Conservation (phyloP, 2,329 filamentous ascomycete species). For the Neonectria sp. region DNA sequence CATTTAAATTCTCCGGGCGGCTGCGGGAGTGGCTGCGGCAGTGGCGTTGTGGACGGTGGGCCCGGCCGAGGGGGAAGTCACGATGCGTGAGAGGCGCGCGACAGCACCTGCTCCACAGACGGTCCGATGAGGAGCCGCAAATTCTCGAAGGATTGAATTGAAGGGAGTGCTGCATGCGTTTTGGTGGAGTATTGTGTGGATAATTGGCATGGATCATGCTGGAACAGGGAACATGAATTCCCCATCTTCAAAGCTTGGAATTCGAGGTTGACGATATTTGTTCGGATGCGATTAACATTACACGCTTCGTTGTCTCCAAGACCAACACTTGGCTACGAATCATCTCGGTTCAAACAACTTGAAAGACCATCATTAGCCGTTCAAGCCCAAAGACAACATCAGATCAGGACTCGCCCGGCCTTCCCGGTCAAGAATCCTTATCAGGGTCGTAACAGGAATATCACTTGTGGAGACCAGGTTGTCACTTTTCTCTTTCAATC, state of each 20-base stretch:
- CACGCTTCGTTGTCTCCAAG: not conserved
- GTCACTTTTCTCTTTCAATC: slow-evolving; percentile 1
- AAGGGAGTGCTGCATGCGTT: not conserved
- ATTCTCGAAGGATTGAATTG: not conserved
- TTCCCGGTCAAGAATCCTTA: not conserved
- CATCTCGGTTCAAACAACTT: not conserved
- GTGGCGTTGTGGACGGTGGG: not conserved
- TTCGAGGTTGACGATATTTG: not conserved
- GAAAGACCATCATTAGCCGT: not conserved
- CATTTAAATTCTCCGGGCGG: not conserved
- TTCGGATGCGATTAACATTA: not conserved
- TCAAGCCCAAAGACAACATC: not conserved
- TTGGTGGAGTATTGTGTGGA: not conserved
- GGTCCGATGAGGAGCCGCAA: slow-evolving; percentile 12
- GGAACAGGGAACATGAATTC: not conserved
- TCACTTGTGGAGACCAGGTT: not conserved
- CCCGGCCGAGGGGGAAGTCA: not conserved
- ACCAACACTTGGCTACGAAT: not conserved
- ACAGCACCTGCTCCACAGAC: slow-evolving; percentile 13
- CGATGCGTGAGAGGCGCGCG: slow-evolving; percentile 6
- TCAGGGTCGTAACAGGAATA: not conserved
- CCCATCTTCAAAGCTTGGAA: not conserved
- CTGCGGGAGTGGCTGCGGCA: not conserved
- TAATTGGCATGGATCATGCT: not conserved
- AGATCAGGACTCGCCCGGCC: not conserved